Percentiles rank a stretch among this genome's conserved stretches.
Conservation (phyloP, 2,329 filamentous ascomycete genomes). For the Coccinonectria pachysandricola region DNA sequence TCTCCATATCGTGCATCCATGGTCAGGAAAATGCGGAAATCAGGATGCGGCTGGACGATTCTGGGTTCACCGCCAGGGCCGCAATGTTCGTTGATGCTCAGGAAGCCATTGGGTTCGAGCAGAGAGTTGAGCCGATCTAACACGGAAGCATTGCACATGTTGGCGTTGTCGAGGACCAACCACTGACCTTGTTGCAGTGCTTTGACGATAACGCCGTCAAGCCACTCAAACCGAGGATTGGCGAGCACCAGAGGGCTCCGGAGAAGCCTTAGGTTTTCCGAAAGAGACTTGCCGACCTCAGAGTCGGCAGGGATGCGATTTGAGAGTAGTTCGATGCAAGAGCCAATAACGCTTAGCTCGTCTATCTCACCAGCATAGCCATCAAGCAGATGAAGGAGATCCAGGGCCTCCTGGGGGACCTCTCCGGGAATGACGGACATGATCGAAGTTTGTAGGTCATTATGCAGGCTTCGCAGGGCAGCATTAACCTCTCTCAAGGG, state of each 20-base stretch:
- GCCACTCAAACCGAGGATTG: constrained; percentile 86
- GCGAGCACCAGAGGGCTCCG: constrained; percentile 47
- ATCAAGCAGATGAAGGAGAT: constrained; percentile 41
- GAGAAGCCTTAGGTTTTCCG: constrained; percentile 39
- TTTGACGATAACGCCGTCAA: constrained; percentile 83
- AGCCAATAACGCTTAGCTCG: constrained; percentile 27
- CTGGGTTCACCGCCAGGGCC: constrained; percentile 71
- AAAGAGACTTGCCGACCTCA: constrained; percentile 36
- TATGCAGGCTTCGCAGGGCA: constrained; percentile 37
- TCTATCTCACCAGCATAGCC: constrained; percentile 27
- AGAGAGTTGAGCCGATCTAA: constrained; percentile 90
- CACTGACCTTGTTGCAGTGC: constrained; percentile 79
- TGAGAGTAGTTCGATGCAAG: constrained; percentile 30
- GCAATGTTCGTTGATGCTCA: constrained; percentile 91
- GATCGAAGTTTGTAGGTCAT: constrained; percentile 41
- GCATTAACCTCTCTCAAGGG: constrained; percentile 60
- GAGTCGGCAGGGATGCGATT: constrained; percentile 32
- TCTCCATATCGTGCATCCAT: constrained; percentile 89
- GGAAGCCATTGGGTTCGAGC: constrained; percentile 76
- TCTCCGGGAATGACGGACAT: constrained; percentile 37
- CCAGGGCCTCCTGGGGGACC: constrained; percentile 36
- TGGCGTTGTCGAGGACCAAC: constrained; percentile 94
- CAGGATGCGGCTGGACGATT: constrained; percentile 68
- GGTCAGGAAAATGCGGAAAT: constrained; percentile 88
- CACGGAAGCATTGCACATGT: constrained; percentile 90